Conservation (phyloP, 176 grass and related monocot species). For the Musa troglodytarum region DNA sequence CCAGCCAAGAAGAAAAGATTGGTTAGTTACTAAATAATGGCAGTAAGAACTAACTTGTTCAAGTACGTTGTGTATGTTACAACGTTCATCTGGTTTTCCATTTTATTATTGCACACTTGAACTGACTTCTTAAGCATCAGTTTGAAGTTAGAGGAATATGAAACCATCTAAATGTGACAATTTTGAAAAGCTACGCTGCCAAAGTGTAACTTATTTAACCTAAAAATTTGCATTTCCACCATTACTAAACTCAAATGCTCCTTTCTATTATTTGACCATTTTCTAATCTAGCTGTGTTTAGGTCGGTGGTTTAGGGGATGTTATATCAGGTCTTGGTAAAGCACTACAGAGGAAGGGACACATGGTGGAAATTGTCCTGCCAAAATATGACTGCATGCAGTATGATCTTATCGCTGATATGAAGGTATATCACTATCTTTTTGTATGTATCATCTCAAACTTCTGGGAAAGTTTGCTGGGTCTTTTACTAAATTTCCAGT, state of each 20-base stretch:
- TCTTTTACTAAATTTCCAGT: slow-evolving; percentile 15
- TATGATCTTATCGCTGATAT: slow-evolving; percentile 55
- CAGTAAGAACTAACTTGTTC: background rate
- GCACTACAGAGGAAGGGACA: slow-evolving; percentile 76
- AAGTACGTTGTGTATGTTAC: background rate
- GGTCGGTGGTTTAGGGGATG: slow-evolving; percentile 97
- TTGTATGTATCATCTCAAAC: slow-evolving; percentile 14
- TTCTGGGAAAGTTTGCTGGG: slow-evolving; percentile 5
- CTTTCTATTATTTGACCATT: slow-evolving; percentile 7
- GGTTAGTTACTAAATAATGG: no score
- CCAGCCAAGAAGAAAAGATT: background rate
- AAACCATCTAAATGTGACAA: background rate
- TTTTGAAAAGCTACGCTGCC: background rate
- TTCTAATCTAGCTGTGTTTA: slow-evolving; percentile 27
- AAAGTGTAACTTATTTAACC: no score
- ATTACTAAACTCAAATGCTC: background rate
- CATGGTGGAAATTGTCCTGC: slow-evolving; percentile 83
- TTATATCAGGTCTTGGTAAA: slow-evolving; percentile 85
- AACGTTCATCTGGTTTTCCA: background rate
- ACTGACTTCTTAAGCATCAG: background rate
- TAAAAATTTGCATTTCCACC: background rate
- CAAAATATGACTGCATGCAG: slow-evolving; percentile 98
- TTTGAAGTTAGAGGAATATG: background rate
- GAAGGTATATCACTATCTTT: slow-evolving; percentile 38
- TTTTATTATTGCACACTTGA: background rate